Base-by-base conservation (phyloP, 2,329 filamentous ascomycete genomes). In the Phialocephala subalpina region DNA sequence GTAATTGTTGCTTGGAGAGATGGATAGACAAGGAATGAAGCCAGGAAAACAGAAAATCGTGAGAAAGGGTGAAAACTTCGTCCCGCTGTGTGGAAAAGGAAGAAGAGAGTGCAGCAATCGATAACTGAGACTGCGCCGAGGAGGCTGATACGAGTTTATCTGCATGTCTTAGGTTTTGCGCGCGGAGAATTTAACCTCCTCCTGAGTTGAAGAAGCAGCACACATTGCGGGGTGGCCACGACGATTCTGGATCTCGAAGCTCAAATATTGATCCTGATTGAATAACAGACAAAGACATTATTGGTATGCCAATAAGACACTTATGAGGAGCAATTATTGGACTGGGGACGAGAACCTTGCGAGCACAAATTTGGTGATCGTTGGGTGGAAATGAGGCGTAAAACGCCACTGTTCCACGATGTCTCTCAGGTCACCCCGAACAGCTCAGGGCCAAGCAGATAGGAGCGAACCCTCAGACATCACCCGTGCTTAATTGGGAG, bases 161-260 rank as follows among this genome's bases (percentile, higher is more conserved):
- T 53, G 49, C 49, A 53, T 53, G 49, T 53, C 49, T 53, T 53
- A 53, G 49, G 49, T 53, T 53, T 53, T 53, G 49, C 49, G 49
- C 49, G 22, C 49, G 49, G 49, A 29, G 49, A 53, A 29, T 53
- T 29, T 8, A 22, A 27, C 27, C 11, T 52, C 25, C 40, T 45
- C 18, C n/a, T n/a, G n/a, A n/a, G n/a, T n/a, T n/a, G n/a, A n/a
- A n/a, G n/a, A n/a, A n/a, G n/a, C n/a, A n/a, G n/a, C n/a, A n/a
- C 49, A 53, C 49, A 53, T 53, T 18, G 49, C 27, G 49, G 49
- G 22, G 49, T 18, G 9, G 27, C 16, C n/a, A n/a, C n/a, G 20
- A 27, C 5, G 25, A 14, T 22, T 52, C 20, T 6, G 11, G 40
- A 52, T 52, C 25, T 14, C 47, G 42, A 52, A 27, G 12, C 49